Evolutionary conservation across 352 stramenopile species (phyloP), one percentile per base, ranked within the genome.

Genomic region (Pythium folliculosum): DNA sequence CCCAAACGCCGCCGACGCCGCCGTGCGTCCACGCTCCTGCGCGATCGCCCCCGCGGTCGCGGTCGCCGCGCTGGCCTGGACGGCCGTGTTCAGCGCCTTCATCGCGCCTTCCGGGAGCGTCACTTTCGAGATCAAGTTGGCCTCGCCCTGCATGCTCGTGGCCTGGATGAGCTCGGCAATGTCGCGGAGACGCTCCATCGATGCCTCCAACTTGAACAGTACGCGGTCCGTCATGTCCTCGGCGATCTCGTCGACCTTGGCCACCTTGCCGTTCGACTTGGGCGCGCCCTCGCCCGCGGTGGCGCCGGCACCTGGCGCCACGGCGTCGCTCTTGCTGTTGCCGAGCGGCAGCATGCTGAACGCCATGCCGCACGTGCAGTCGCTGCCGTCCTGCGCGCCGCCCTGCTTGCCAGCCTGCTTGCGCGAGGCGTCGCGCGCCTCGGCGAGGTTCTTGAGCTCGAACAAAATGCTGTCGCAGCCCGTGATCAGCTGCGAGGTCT

Each of bases 91-190:
- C 38, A 95, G 63, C 0, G 82, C 72, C 55, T 86, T 72, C 60
- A 95, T 81, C 16, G 81, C 82, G 32, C 77, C 77, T 2, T 77
- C 77, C 38, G 78, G 77, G 13, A 95, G 65, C 47, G 77, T 86
- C 16, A 92, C 82, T 69, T 95, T 95, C 3, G 85, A 76, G 25
- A 93, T 77, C 19, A 95, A 44, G 61, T 90, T 90, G 21, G 86
- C 86, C 67, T 94, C 86, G 44, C 86, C 83, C 63, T 95, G 82
- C 82, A 95, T 90, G 63, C 86, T 95, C 22, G 84, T 92, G 53
- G 84, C 82, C 55, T 95, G 86, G 54, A 95, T 81, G 47, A 92
- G 79, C 70, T 95, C 86, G 17, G 82, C 84, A 65, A 95, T 75
- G 43, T 95, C 84, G 0, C 82, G 72, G 2, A 95, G 76, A 1